These are phyloP conservation scores for Collybia sordida DNA, from an alignment of 768 basidiomycete genomes.

Conservation along the genomic window DNA sequence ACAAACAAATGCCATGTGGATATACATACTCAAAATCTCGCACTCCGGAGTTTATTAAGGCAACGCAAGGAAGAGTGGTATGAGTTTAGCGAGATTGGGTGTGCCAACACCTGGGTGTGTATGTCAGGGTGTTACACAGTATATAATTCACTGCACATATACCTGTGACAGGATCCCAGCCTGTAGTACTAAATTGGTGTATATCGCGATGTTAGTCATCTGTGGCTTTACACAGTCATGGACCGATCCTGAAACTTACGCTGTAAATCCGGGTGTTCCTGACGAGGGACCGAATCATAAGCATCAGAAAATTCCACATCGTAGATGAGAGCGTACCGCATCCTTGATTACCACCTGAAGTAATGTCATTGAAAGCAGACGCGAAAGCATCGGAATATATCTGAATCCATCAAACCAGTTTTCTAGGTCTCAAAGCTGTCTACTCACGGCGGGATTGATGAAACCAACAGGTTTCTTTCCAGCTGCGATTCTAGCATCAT, in stretches of 20 bases:
- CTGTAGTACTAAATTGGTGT: constrained; percentile 24
- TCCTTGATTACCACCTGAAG: constrained; percentile 37
- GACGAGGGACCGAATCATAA: constrained; percentile 1
- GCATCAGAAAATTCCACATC: background rate
- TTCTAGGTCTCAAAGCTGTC: background rate
- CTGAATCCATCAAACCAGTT: constrained; percentile 16
- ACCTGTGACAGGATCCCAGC: constrained; percentile 45
- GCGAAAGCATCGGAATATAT: constrained; percentile 34
- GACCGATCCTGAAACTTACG: constrained; percentile 18
- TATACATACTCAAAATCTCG: background rate
- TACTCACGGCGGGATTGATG: constrained; percentile 42
- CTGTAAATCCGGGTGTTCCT: constrained; percentile 34
- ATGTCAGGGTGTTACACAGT: background rate
- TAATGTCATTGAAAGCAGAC: constrained; percentile 41
- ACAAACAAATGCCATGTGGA: background rate
- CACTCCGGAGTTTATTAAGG: constrained; percentile 19
- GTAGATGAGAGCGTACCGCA: constrained; percentile 25
- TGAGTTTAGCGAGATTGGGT: constrained; percentile 30
- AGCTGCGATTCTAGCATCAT: constrained; percentile 46
- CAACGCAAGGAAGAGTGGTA: constrained; percentile 31
- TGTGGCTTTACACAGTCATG: background rate
- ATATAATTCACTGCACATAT: background rate
- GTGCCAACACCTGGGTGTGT: constrained; percentile 31
- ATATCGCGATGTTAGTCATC: constrained; percentile 2
- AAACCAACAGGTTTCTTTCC: constrained; percentile 48